Base-by-base conservation (phyloP, 2,329 filamentous ascomycete genomes). In the Hymenoscyphus fraxineus region DNA sequence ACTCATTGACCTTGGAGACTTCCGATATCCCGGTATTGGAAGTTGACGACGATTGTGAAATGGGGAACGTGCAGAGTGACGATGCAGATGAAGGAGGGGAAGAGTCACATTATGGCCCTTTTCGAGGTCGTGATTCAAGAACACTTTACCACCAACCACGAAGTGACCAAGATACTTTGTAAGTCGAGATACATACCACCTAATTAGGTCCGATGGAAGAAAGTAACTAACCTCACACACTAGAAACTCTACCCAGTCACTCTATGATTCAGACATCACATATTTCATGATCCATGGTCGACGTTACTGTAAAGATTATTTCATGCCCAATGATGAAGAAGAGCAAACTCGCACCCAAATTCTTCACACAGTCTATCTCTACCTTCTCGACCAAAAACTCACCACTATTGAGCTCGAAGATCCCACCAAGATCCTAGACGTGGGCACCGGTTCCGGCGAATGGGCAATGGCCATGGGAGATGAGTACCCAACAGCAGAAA, bases 401-500 rank as follows among this genome's bases (percentile, higher is more conserved):
- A 72, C 72, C 7, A 71, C 69, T 9, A 67, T 73, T 10, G 68
- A 70, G 16, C 69, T 83, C 31, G 19, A 61, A 10, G 84, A 85
- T 58, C 74, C 74, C 1, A 71, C 71, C 6, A 74, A 73, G 39
- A 73, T 81, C 10, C 73, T 81, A 1, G 80, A 81, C 60, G 73
- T 81, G 19, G 79, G 79, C n/a, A 86, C 83, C 6, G 87, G 87
- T 16, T 86, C 84, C 0, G 86, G 86, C 1, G 85, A 86, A 63
- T 88, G 86, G 84, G 80, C 83, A 3, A 85, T 87, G 65, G 83
- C 85, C 65, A 82, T 89, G 77, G 83, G 81, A 70, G 81, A 83
- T 59, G 72, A 78, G 56, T 79, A 76, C 61, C 77, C 79, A 2
- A 73, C 79, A 61, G 73, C 79, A 51, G 78, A 84, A 66, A 80